Conservation (phyloP, 2,329 filamentous ascomycete species). For the Laburnicola sp. region DNA sequence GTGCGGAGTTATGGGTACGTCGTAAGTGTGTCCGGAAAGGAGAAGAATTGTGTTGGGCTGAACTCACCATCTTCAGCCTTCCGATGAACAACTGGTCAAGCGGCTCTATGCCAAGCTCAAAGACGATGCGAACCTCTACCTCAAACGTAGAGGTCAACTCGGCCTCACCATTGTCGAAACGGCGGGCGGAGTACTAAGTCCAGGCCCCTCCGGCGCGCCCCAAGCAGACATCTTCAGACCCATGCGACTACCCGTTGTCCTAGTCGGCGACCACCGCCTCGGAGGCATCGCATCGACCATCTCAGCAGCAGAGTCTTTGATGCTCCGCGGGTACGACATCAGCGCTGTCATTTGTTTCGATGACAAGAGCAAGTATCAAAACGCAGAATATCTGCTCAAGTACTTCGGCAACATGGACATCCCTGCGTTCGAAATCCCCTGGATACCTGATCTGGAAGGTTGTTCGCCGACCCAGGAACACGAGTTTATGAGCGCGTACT, state of each 20-base stretch:
- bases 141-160: conserved; percentile 7
- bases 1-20: conserved; percentile 48
- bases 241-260: conserved; percentile 70
- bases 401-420: conserved; percentile 67
- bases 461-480: conserved; percentile 51
- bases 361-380: conserved; percentile 65
- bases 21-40: conserved; percentile 18
- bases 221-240: conserved; percentile 79
- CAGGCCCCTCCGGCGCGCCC: conserved; percentile 71
- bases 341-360: conserved; percentile 70
- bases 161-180: conserved; percentile 70
- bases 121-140: conserved; percentile 12
- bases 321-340: conserved; percentile 77
- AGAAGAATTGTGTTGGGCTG: neutral
- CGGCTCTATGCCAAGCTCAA: conserved; percentile 22
- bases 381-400: conserved; percentile 66
- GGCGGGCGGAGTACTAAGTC: conserved; percentile 80
- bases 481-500: conserved; percentile 66
- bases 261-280: conserved; percentile 74
- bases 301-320: conserved; percentile 76
- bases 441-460: conserved; percentile 58
- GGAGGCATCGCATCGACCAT: conserved; percentile 82
- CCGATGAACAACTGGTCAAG: conserved; percentile 26
- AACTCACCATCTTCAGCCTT: conserved; percentile 24
- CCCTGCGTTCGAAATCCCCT: conserved; percentile 58